phyloP scores from a whole-genome alignment of 306 rosid genomes.

The Betula pendula region DNA sequence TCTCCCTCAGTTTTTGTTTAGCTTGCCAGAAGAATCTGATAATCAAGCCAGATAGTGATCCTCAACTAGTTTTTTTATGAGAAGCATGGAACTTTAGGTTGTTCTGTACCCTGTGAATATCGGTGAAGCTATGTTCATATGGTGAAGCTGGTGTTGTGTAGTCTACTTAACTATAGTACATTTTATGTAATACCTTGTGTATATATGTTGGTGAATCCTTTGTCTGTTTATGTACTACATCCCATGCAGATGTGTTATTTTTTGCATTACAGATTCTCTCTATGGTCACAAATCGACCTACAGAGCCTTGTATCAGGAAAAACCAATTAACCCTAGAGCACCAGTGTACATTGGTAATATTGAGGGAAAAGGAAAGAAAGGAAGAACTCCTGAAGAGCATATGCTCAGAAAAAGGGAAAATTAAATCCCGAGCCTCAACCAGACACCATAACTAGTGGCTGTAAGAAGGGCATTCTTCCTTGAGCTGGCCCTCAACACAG shows the following conservation, averaged over 20 bases:
- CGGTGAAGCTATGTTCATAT: slow-evolving; percentile 5
- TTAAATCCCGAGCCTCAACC: no score
- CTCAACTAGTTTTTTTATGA: slow-evolving; percentile 11
- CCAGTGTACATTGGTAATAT: background rate
- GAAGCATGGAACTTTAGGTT: slow-evolving; percentile 1
- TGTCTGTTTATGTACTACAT: background rate
- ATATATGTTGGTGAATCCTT: background rate
- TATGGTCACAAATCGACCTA: no score
- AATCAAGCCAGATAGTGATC: slow-evolving; percentile 41
- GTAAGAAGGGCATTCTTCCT: no score
- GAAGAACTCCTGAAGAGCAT: background rate
- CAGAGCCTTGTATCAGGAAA: no score
- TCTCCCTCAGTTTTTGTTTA: slow-evolving; percentile 64
- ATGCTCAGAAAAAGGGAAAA: no score
- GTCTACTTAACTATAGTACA: no score
- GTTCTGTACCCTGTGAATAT: slow-evolving; percentile 29
- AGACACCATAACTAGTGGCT: no score
- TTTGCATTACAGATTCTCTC: no score
- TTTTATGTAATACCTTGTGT: background rate
- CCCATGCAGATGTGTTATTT: background rate
- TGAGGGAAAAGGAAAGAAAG: background rate
- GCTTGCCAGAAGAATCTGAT: slow-evolving; percentile 46
- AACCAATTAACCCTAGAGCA: no score
- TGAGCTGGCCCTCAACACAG: background rate
- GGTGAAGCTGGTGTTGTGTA: background rate